Evolutionary conservation across 2,329 filamentous ascomycete genomes (phyloP).

Genomic region (Aquanectria penicillioides): DNA sequence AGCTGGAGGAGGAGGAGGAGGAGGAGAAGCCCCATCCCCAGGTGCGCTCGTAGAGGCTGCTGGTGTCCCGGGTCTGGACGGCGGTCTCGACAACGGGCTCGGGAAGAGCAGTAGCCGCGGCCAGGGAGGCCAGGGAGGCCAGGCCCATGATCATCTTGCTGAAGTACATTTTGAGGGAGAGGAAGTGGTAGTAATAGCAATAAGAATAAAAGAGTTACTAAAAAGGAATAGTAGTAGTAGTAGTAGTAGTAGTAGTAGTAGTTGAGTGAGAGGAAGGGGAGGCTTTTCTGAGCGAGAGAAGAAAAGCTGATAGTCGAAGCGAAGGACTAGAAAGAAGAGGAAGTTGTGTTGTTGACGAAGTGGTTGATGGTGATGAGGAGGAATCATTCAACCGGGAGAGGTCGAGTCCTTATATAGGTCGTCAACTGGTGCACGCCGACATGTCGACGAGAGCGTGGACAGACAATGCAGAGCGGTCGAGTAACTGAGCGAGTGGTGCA

Average conservation of each 20-base stretch:
- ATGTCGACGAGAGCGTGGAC: no score
- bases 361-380: conserved; percentile 3
- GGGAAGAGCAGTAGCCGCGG: conserved; percentile 34
- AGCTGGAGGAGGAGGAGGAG: conserved; percentile 26
- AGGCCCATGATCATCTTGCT: conserved; percentile 38
- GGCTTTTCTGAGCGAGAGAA: conserved; percentile 19
- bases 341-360: conserved; percentile 16
- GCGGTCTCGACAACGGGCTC: conserved; percentile 45
- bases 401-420: conserved; percentile 14
- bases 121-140: conserved; percentile 41
- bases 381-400: not conserved
- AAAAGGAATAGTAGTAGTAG: not conserved
- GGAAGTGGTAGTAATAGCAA: not conserved
- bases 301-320: conserved; percentile 20
- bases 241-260: not conserved
- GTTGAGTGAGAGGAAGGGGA: conserved; percentile 4
- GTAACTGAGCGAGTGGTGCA: no score
- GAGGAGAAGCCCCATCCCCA: not conserved
- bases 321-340: conserved; percentile 23
- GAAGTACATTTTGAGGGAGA: conserved; percentile 44
- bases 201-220: not conserved
- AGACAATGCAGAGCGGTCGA: no score
- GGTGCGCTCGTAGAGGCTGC: conserved; percentile 34
- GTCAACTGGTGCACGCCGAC: no score
- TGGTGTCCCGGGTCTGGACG: conserved; percentile 29